Percentiles rank a stretch among this genome's conserved stretches.
Evolutionary conservation across 345 rosid species (phyloP).

Genomic region (Pugionium dolabratum): DNA sequence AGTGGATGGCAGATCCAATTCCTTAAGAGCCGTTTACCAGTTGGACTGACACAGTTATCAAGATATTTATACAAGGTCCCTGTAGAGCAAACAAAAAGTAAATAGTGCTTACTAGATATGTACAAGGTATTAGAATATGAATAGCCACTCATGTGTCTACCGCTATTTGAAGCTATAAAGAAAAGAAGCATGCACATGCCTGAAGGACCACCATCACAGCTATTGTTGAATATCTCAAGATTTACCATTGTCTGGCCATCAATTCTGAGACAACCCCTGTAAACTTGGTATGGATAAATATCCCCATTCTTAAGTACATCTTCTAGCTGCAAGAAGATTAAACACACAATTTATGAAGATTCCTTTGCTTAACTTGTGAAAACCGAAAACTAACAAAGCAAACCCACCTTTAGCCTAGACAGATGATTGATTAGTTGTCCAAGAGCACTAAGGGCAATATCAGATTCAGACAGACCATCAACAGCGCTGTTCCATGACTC

Average conservation of each 20-base stretch:
- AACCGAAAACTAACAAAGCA: slow-evolving; percentile 17
- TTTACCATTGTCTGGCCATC: slow-evolving; percentile 94
- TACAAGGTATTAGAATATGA: slow-evolving; percentile 1
- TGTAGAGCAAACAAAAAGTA: slow-evolving; percentile 36
- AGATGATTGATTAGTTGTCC: slow-evolving; percentile 80
- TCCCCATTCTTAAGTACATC: slow-evolving; percentile 76
- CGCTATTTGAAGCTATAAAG: slow-evolving; percentile 11
- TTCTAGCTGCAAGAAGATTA: slow-evolving; percentile 55
- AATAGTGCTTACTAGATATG: neutral
- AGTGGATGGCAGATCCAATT: slow-evolving; percentile 96
- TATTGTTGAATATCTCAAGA: slow-evolving; percentile 85
- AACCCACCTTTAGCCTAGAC: slow-evolving; percentile 82
- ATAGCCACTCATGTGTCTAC: slow-evolving; percentile 9
- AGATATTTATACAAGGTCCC: slow-evolving; percentile 89
- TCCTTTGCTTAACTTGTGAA: slow-evolving; percentile 13
- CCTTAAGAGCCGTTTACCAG: slow-evolving; percentile 86
- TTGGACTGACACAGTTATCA: slow-evolving; percentile 73
- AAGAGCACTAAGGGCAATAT: slow-evolving; percentile 63
- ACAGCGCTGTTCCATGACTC: slow-evolving; percentile 51
- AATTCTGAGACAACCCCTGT: slow-evolving; percentile 78
- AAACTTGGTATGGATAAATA: slow-evolving; percentile 77
- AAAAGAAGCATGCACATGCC: slow-evolving; percentile 50
- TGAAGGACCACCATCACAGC: slow-evolving; percentile 72
- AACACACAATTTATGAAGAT: slow-evolving; percentile 21
- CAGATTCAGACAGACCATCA: slow-evolving; percentile 51